These are phyloP conservation scores for Suhomyces sp. DNA, from an alignment of 805 yeast species.

Conservation along the genomic window DNA sequence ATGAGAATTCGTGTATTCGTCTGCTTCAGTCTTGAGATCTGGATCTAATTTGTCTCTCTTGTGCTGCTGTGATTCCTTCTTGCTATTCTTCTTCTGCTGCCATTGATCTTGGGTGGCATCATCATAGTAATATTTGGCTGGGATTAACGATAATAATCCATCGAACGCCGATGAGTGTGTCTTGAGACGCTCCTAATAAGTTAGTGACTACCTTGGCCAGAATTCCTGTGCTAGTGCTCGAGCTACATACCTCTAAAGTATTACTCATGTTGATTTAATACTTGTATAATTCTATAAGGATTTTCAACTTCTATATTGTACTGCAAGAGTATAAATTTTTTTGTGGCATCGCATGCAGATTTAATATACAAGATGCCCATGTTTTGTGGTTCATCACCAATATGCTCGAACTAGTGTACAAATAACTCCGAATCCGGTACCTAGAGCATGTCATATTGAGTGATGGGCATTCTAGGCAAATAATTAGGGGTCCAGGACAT, in stretches of 20 bases:
- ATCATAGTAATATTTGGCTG: slow-evolving; percentile 91
- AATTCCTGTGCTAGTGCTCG: neutral
- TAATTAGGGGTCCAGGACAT: neutral
- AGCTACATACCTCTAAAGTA: slow-evolving; percentile 54
- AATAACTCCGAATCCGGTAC: neutral
- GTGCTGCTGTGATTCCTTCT: slow-evolving; percentile 57
- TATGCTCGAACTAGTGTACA: neutral
- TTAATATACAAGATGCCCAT: neutral
- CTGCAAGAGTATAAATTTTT: neutral
- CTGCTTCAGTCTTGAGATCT: slow-evolving; percentile 40
- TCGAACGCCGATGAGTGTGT: slow-evolving; percentile 80
- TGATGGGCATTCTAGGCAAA: neutral
- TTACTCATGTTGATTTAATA: slow-evolving; percentile 42
- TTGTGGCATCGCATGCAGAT: slow-evolving; percentile 1
- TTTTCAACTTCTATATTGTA: neutral
- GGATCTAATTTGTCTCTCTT: slow-evolving; percentile 79
- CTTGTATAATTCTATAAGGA: slow-evolving; percentile 8
- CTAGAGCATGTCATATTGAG: neutral
- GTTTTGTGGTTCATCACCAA: neutral
- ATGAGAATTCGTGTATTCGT: slow-evolving; percentile 38
- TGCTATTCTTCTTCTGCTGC: slow-evolving; percentile 77
- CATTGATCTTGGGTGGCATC: slow-evolving; percentile 88
- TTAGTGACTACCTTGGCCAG: slow-evolving; percentile 23
- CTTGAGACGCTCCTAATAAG: slow-evolving; percentile 61
- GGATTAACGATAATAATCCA: slow-evolving; percentile 84